These are phyloP conservation scores for Lantana camara DNA, from an alignment of 257 asterid species.

Conservation along the genomic window DNA sequence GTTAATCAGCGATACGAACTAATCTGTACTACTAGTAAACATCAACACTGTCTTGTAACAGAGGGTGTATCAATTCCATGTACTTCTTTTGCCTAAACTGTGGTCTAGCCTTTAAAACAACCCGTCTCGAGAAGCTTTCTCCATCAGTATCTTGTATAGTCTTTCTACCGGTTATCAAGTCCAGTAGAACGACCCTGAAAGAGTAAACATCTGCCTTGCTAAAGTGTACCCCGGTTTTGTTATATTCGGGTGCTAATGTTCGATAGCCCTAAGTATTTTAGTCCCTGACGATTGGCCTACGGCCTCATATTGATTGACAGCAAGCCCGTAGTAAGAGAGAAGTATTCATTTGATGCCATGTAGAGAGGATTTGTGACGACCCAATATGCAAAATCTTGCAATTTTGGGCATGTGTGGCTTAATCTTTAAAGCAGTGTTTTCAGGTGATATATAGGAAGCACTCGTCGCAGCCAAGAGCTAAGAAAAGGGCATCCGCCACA, in stretches of 20 bases:
- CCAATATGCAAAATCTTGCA: too few relatives aligned
- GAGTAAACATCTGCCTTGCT: slow-evolving; percentile 65
- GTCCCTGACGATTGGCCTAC: slow-evolving; percentile 37
- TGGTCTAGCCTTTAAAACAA: slow-evolving; percentile 58
- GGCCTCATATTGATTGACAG: slow-evolving; percentile 47
- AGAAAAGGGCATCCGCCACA: slow-evolving; percentile 82
- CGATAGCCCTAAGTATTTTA: slow-evolving; percentile 47
- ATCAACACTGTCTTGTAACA: slow-evolving; percentile 47
- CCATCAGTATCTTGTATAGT: slow-evolving; percentile 53
- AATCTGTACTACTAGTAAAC: slow-evolving; percentile 53
- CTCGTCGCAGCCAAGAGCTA: slow-evolving; percentile 78
- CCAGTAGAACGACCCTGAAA: slow-evolving; percentile 61
- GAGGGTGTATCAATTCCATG: slow-evolving; percentile 52
- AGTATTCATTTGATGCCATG: too few relatives aligned
- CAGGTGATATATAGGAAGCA: slow-evolving; percentile 92
- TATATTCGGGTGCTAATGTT: slow-evolving; percentile 65
- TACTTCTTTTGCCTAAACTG: slow-evolving; percentile 43
- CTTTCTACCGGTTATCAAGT: slow-evolving; percentile 60
- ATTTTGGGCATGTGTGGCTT: too few relatives aligned
- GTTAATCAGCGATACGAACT: slow-evolving; percentile 47
- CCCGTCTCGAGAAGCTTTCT: slow-evolving; percentile 65
- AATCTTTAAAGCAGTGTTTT: too few relatives aligned
- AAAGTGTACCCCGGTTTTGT: slow-evolving; percentile 45
- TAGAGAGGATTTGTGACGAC: too few relatives aligned
- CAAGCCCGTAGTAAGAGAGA: slow-evolving; percentile 50